Base-by-base conservation (phyloP, 108 stramenopile genomes). In the Nitzschia sp. region DNA sequence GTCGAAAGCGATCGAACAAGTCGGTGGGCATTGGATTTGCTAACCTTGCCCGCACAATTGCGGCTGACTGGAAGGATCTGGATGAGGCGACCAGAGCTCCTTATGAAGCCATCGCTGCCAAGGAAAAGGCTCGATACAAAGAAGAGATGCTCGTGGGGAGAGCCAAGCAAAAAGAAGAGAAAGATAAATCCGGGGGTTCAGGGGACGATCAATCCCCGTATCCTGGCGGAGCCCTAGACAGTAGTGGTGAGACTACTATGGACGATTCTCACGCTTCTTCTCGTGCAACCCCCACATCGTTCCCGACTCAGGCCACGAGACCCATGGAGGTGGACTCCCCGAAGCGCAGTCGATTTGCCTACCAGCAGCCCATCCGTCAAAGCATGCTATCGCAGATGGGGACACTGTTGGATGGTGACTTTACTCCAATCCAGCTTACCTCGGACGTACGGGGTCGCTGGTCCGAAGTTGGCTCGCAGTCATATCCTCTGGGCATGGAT, bases 11-110 rank as follows among this genome's bases (percentile, higher is more conserved):
- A n/a, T 63, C 67, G 17, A 76, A 69, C 64, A 75, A 75, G 53
- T 66, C 74, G 34, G 56, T 46, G 29, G 76, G 76, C 2, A 72
- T 92, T 25, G 77, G 76, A 2, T 92, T 88, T 70, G 85, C 78
- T 2, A 83, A 78, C 32, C 51, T 93, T 26, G 88, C 88, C 11
- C 81, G 84, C 70, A 78, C 71, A 3, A 84, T 90, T 28, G 81
- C 74, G 27, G 74, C 70, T 42, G 76, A 81, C 27, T 93, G 91
- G 91, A 83, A 85, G 63, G 49, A 51, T 13, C 63, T 88, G 45
- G 54, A 65, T 13, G 70, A 71, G n/a, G 66, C 59, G 6, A 61
- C 38, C 24, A 72, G 73, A 21, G 75, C 72, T 23, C 77, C 74
- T n/a, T 93, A 74, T 55, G 70, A 75, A 19, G 57, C 78, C 1